Evolutionary conservation across 352 stramenopile species (phyloP), one percentile per base, ranked within the genome.

Genomic region (Pythium phragmitis): DNA sequence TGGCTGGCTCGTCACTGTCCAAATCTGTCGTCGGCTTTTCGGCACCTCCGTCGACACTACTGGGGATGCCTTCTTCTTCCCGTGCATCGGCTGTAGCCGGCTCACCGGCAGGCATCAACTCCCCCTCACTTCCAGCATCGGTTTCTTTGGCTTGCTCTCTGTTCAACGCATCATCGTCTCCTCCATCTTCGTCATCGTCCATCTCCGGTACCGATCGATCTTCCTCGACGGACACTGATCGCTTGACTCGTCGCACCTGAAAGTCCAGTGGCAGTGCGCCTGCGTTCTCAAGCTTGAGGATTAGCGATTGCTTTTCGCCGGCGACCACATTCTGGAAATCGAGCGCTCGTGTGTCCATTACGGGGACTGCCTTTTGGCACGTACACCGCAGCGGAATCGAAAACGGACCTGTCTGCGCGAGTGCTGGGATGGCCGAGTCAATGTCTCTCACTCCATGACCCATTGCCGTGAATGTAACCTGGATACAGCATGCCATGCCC

Each of bases 391-490:
- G 60, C 9, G 88, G 87, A 5, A 98, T 76, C 2, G 69, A 65
- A 23, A 97, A 88, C 3, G 85, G 65, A 4, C 91, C 91, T 0
- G 88, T 97, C 16, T 92, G 82, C 0, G 85, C 75, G n/a, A 92
- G 61, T 7, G 90, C 80, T 0, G 75, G 76, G 16, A 98, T 51
- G 2, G 71, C 61, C 7, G 68, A 80, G 3, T 84, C 67, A 14
- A 98, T 79, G 51, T 97, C 91, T 4, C 80, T 58, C 14, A 13
- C 11, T 13, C 83, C 73, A 36, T 88, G 59, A 0, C 34, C 11
- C 34, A 52, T 60, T 0, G 78, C 87, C 4, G 75, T 88, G 52
- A 97, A 97, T 0, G 67, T 79, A 60, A 97, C 80, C 14, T 78
- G 67, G 9, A 97, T 67, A 1, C 56, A 53, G 30, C 89, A 97